A percentile compares a stretch with the other conserved stretches of the same genome.
These are phyloP conservation scores for Paracoccidioides lutzii DNA, from an alignment of 2,329 filamentous ascomycete genomes.

Conservation along the genomic window DNA sequence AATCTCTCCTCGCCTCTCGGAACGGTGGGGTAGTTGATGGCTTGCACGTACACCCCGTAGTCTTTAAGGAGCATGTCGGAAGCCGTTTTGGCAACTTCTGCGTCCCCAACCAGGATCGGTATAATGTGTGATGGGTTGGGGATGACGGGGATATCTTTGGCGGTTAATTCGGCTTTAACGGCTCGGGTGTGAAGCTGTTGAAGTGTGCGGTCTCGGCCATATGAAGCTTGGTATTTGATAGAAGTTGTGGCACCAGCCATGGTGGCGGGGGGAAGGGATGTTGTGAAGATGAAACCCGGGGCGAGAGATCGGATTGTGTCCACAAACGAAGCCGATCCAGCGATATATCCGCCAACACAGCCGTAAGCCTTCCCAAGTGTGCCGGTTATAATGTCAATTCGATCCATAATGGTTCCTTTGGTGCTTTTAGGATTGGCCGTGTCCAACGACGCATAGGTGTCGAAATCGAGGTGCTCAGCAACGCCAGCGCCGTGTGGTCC, in stretches of 20 bases:
- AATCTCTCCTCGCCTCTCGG: conserved; percentile 95
- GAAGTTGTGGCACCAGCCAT: conserved; percentile 89
- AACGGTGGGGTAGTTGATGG: conserved; percentile 97
- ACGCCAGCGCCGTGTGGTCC: conserved; percentile 91
- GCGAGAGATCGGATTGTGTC: conserved; percentile 90
- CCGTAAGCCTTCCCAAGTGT: conserved; percentile 97
- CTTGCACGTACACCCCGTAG: conserved; percentile 92
- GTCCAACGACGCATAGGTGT: conserved; percentile 62
- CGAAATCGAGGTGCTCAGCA: conserved; percentile 91
- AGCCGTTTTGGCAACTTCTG: conserved; percentile 79
- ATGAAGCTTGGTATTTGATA: conserved; percentile 83
- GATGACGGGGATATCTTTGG: conserved; percentile 83
- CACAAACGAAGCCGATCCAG: conserved; percentile 71
- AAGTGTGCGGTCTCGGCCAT: conserved; percentile 74
- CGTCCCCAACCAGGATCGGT: conserved; percentile 84
- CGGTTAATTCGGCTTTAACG: conserved; percentile 71
- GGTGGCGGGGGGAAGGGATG: conserved; percentile 83
- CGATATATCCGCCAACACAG: conserved; percentile 95
- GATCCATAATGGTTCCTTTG: conserved; percentile 80
- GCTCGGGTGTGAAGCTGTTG: conserved; percentile 94
- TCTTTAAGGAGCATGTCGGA: conserved; percentile 84
- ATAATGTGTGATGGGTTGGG: conserved; percentile 96
- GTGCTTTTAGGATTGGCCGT: conserved; percentile 36
- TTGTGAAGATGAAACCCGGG: conserved; percentile 98
- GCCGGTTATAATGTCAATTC: conserved; percentile 93